These are phyloP conservation scores for Penicillium sp. DNA, from an alignment of 2,329 filamentous ascomycete genomes.

Conservation along the genomic window DNA sequence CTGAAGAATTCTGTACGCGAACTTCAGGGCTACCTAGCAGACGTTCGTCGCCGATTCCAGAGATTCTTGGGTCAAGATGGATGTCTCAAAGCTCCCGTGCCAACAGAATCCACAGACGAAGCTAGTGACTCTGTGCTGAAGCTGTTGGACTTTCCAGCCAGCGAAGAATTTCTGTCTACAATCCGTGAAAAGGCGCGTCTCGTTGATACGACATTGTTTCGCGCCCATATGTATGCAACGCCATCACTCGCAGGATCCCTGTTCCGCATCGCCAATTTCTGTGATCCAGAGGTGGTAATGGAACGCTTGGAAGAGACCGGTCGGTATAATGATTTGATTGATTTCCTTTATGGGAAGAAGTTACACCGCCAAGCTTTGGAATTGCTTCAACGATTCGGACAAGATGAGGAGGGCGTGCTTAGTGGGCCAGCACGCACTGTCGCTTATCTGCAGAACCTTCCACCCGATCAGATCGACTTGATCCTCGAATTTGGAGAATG, in stretches of 20 bases:
- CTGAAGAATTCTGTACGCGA: conserved; percentile 78
- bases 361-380: conserved; percentile 85
- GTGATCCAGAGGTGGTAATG: conserved; percentile 92
- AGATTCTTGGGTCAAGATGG: conserved; percentile 62
- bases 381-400: conserved; percentile 78
- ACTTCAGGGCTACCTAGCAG: conserved; percentile 82
- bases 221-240: conserved; percentile 89
- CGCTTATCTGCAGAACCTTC: conserved; percentile 83
- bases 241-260: conserved; percentile 83
- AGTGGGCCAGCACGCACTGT: conserved; percentile 83
- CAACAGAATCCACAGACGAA: conserved; percentile 38
- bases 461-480: conserved; percentile 83
- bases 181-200: conserved; percentile 75
- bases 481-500: conserved; percentile 90
- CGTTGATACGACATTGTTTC: conserved; percentile 92
- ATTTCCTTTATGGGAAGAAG: conserved; percentile 95
- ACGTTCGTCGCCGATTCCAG: conserved; percentile 69
- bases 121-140: conserved; percentile 47
- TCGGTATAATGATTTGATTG: conserved; percentile 90
- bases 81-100: conserved; percentile 39
- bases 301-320: conserved; percentile 86
- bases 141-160: conserved; percentile 49
- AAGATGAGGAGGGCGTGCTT: conserved; percentile 55
- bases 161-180: conserved; percentile 67
- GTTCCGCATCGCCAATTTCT: conserved; percentile 96